Evolutionary conservation across 192 early-diverging fungal genomes (phyloP), one percentile per base, ranked within the genome.

Genomic region (Umbelopsis sp.): DNA sequence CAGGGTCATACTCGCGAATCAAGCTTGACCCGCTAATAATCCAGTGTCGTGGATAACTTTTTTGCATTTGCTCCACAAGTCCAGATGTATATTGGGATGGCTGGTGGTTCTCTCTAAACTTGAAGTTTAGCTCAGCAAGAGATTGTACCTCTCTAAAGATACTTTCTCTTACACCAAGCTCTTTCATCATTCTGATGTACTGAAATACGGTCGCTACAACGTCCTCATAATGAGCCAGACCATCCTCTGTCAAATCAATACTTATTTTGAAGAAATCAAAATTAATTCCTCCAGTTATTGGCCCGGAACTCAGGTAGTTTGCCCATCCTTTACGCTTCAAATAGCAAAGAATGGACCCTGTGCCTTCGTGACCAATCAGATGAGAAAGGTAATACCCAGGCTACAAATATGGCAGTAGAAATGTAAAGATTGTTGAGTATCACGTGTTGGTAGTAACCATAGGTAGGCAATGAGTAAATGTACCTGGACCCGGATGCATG

Each of bases 281-380:
- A 2, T 82, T 82, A 44, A 72, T 68, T 2, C 71, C 82, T 16
- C 65, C 81, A 46, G 71, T 75, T 48, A 22, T 46, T 13, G 64
- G 46, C 0, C 88, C 89, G 0, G 89, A 86, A 18, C 80, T 84
- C 15, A 96, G 67, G 35, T 70, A 75, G 30, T 87, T 86, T 6
- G 92, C 94, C 94, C 94, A 98, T 1, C 93, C 93, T 69, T 88
- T 88, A 65, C 86, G 80, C 69, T 95, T 97, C 30, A 98, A 77
- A 46, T 82, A 75, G 7, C 90, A 91, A 46, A 95, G 78, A 22
- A 95, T 82, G 12, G 95, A 96, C 0, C 95, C 95, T 58, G 80
- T 76, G 20, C 88, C 90, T 80, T 97, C 93, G 74, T 95, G 92
- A 2, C 93, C 92, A 71, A 97, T 84, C 46, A 98, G 81, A 74